Base-by-base conservation (phyloP, 2,329 filamentous ascomycete genomes). In the Fusarium verticillioides region DNA sequence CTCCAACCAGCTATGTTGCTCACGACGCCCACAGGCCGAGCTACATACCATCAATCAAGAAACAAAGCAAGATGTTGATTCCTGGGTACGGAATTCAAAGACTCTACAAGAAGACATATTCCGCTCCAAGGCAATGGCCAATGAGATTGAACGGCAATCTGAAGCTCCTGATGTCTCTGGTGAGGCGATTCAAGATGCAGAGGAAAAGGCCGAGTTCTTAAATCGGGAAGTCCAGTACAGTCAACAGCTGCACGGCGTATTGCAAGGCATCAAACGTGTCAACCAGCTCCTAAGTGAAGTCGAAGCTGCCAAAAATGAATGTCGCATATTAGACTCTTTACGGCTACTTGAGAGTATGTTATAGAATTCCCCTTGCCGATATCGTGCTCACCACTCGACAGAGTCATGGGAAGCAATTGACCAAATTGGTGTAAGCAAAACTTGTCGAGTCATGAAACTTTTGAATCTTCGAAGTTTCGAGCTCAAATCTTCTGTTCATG, bases 71-170 rank as follows among this genome's bases (percentile, higher is more conserved):
- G 93, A 97, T 78, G 92, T 97, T 57, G 93, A 94, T 79, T 89
- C 91, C 58, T 98, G 96, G 96, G 93, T 97, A 63, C 84, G 87
- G 58, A 94, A 96, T 81, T 94, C 95, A 53, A 94, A 94, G 82
- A 90, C 92, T 59, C 88, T 98, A 12, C 94, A 97, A 81, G 89
- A 92, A 70, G 96, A 98, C 79, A 96, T 98, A 73, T 90, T 94
- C 77, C 89, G 90, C 52, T 96, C 94, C 30, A 92, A 94, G 77
- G 88, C 89, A 21, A 91, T 95, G 40, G 95, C 96, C 28, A 91
- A 91, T 78, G 91, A 95, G 65, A 97, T 98, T 66, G 89, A 96
- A 9, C 88, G 91, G 49, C 90, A 94, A 77, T 92, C 95, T 59
- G 92, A 96, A 78, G 89, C 86, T 4, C 88, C 88, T 3, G 85